These are phyloP conservation scores for Sporothrix dimorphospora DNA, from an alignment of 2,329 filamentous ascomycete genomes.

Conservation along the genomic window DNA sequence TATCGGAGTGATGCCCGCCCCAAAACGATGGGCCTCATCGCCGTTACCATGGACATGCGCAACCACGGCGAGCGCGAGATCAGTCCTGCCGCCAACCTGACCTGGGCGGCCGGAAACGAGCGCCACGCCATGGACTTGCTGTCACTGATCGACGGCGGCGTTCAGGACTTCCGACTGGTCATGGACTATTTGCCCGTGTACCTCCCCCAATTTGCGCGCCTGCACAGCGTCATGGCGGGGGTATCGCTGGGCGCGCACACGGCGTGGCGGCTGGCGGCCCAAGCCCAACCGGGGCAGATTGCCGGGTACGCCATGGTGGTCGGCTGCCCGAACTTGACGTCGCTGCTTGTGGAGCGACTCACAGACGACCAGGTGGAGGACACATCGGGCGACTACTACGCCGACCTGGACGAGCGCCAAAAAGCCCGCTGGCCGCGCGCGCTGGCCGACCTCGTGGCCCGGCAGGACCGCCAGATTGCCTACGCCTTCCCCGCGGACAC, in stretches of 20 bases:
- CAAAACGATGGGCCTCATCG: neutral
- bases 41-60: constrained; percentile 23
- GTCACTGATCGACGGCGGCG: constrained; percentile 15
- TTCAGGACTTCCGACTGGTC: constrained; percentile 9
- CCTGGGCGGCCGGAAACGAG: constrained; percentile 14
- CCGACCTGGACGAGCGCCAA: neutral
- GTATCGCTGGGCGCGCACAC: constrained; percentile 15
- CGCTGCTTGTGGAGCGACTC: neutral
- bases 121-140: constrained; percentile 17
- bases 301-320: constrained; percentile 10
- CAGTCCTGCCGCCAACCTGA: neutral
- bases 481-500: neutral
- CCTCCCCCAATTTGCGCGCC: neutral
- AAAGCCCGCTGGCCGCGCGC: neutral
- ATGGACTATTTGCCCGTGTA: constrained; percentile 20
- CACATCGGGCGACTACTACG: neutral
- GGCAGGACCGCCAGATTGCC: neutral
- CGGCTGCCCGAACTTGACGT: neutral
- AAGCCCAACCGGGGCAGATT: neutral
- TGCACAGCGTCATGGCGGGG: constrained; percentile 15
- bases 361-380: neutral
- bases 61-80: constrained; percentile 23
- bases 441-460: neutral
- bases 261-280: constrained; percentile 15
- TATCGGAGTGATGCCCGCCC: neutral